Evolutionary conservation across 495 filamentous ascomycete genomes (phyloP).

Genomic region (Aspergillus mulundensis): DNA sequence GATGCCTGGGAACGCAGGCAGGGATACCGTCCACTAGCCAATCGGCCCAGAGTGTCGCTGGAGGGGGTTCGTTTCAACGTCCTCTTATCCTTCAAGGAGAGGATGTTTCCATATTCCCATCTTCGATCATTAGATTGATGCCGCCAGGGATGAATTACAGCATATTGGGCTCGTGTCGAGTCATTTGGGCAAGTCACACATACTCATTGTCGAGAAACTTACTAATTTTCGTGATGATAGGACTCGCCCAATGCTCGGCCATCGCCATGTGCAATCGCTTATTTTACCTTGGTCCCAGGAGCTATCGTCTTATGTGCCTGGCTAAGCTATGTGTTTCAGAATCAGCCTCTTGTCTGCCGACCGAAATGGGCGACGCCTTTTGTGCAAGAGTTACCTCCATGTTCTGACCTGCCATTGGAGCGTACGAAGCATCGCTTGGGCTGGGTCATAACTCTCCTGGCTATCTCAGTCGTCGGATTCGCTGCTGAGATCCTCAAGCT

Average conservation of each 20-base stretch:
- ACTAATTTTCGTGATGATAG: conserved; percentile 23
- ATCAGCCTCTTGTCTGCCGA: conserved; percentile 24
- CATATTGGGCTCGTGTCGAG: conserved; percentile 8
- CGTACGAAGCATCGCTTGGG: conserved; percentile 24
- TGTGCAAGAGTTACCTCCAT: conserved; percentile 36
- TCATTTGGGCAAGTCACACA: conserved; percentile 17
- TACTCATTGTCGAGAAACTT: background rate
- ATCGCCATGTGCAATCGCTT: conserved; percentile 43
- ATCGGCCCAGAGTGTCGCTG: background rate
- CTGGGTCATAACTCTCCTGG: conserved; percentile 38
- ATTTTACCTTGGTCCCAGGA: conserved; percentile 45
- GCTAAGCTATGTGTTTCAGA: conserved; percentile 30
- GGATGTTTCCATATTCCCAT: background rate
- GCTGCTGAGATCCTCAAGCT: conserved; percentile 36
- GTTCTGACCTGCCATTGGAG: conserved; percentile 24
- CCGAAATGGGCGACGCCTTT: conserved; percentile 52
- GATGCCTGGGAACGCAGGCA: background rate
- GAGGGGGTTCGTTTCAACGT: background rate
- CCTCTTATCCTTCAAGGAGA: background rate
- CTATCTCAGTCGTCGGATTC: conserved; percentile 37
- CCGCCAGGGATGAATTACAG: conserved; percentile 8
- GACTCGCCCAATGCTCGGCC: conserved; percentile 47
- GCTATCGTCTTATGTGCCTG: conserved; percentile 36
- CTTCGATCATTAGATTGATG: conserved; percentile 25
- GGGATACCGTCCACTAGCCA: background rate